A percentile compares a stretch with the other conserved stretches of the same genome.
phyloP scores from a whole-genome alignment of 2,329 filamentous ascomycete genomes.

The Scedosporium boydii region DNA sequence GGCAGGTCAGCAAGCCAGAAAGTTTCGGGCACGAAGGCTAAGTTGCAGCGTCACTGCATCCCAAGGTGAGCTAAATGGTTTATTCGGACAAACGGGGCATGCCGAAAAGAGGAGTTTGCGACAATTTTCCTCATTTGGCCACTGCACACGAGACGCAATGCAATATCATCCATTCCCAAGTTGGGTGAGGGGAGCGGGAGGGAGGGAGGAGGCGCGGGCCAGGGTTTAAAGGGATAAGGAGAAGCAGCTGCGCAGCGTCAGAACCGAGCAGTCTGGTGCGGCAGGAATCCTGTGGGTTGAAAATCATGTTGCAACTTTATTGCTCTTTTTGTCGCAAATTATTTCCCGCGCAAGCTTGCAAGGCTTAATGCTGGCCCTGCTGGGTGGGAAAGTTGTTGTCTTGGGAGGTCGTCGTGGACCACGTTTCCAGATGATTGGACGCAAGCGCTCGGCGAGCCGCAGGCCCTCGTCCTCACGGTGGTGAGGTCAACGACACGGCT shows the following conservation, averaged over 20 bases:
- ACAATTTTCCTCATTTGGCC: neutral
- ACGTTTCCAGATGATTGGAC: conserved; percentile 8
- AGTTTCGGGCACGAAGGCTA: neutral
- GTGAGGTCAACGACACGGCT: neutral
- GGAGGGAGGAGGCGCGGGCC: neutral
- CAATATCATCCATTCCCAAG: neutral
- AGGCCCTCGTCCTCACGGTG: neutral
- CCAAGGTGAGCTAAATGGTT: neutral
- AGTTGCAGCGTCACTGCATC: neutral
- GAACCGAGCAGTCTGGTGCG: neutral
- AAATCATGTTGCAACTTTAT: neutral
- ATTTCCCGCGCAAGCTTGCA: neutral
- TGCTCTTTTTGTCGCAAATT: neutral
- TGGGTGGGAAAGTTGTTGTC: neutral
- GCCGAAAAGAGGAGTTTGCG: neutral
- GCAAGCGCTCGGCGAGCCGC: neutral
- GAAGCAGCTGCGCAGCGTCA: neutral
- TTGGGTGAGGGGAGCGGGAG: neutral
- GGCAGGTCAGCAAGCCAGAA: neutral
- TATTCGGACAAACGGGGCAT: neutral
- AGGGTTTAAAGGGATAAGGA: neutral
- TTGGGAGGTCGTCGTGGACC: neutral
- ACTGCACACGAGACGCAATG: neutral
- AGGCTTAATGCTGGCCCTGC: neutral
- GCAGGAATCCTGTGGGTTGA: neutral